Percentiles rank a stretch among this genome's conserved stretches.
phyloP scores from a whole-genome alignment of 208 protist species.

The Leishmania arabica region DNA sequence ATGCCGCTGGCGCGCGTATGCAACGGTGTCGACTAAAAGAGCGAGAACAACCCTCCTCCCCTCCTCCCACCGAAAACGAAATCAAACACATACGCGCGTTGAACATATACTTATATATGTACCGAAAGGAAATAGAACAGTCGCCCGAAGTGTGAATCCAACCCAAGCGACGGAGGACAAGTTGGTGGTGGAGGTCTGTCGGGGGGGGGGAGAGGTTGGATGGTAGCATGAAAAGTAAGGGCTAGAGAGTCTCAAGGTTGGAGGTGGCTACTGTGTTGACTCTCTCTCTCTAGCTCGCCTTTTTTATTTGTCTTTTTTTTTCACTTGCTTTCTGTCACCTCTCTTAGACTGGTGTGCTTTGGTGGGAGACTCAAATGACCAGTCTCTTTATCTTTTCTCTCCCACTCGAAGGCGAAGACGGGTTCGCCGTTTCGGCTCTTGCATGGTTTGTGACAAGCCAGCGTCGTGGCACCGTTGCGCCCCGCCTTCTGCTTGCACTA shows the following conservation, averaged over 20 bases:
- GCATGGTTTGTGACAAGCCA: not conserved
- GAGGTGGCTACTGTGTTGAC: not conserved
- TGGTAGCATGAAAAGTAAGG: not conserved
- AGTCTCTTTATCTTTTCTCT: not conserved
- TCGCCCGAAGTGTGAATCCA: not conserved
- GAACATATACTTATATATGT: too few species aligned
- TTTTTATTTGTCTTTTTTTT: not conserved
- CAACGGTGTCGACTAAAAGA: not conserved
- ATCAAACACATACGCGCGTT: not conserved
- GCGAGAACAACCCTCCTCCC: not conserved
- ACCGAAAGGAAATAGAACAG: too few species aligned
- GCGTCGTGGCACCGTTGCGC: not conserved
- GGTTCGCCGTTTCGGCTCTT: not conserved
- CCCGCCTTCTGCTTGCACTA: not conserved
- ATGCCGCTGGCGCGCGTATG: not conserved
- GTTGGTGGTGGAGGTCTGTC: not conserved
- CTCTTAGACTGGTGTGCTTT: not conserved
- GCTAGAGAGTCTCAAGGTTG: not conserved
- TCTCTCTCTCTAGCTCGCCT: not conserved
- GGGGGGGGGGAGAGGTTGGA: not conserved
- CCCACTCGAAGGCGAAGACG: not conserved
- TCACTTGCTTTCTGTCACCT: too few species aligned
- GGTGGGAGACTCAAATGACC: not conserved
- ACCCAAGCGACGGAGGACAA: not conserved
- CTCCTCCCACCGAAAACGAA: not conserved